phyloP scores from a whole-genome alignment of 768 basidiomycete genomes.

The Agrocybe praecox region DNA sequence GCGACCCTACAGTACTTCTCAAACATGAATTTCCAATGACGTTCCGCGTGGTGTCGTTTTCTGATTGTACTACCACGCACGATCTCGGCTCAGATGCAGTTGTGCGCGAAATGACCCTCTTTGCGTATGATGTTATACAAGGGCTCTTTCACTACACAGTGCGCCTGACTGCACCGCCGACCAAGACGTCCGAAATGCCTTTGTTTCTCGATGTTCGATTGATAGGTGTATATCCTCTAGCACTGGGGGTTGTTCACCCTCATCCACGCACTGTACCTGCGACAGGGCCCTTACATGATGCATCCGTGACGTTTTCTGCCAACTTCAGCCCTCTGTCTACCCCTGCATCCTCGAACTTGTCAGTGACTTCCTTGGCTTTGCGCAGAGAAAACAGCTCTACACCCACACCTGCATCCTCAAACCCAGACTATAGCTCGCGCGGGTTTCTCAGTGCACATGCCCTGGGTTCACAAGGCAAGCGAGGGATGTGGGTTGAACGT shows the following conservation, averaged over 20 bases:
- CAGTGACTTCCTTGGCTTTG: background rate
- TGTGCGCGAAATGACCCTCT: conserved; percentile 35
- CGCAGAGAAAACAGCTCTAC: background rate
- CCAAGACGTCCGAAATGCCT: conserved; percentile 8
- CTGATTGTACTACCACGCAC: conserved; percentile 23
- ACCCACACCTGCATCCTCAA: background rate
- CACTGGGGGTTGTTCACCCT: conserved; percentile 19
- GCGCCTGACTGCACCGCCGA: conserved; percentile 15
- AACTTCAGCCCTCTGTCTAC: conserved; percentile 15
- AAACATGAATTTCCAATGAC: conserved; percentile 30
- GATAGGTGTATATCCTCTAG: conserved; percentile 45
- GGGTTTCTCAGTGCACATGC: conserved; percentile 54
- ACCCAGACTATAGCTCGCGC: conserved; percentile 23
- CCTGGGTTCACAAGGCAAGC: conserved; percentile 49
- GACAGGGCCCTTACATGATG: background rate
- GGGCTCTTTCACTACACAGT: conserved; percentile 55
- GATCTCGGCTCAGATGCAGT: conserved; percentile 4
- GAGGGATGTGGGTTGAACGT: conserved; percentile 61
- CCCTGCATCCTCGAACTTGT: conserved; percentile 10
- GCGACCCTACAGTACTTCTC: conserved; percentile 8
- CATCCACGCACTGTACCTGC: conserved; percentile 9
- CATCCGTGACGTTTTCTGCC: conserved; percentile 6
- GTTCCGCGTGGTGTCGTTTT: conserved; percentile 47
- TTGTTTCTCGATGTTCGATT: conserved; percentile 37
- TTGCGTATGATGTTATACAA: conserved; percentile 46